Percentiles rank a stretch among this genome's conserved stretches.
These are phyloP conservation scores for Taphrina communis DNA, from an alignment of 1,139 yeast species.

Conservation along the genomic window DNA sequence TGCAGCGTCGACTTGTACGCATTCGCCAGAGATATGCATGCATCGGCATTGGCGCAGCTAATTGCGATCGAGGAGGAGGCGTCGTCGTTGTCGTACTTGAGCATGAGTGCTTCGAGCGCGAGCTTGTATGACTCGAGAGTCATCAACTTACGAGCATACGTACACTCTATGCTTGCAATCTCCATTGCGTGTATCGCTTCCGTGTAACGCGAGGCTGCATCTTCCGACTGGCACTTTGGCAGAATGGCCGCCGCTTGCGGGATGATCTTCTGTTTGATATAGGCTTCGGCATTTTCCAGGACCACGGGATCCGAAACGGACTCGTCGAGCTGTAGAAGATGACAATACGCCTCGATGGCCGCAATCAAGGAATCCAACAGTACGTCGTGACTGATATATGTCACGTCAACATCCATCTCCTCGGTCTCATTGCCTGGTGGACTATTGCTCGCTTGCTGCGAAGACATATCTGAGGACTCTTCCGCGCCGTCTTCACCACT, in stretches of 20 bases:
- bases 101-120: slow-evolving; percentile 8
- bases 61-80: background rate
- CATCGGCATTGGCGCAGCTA: slow-evolving; percentile 20
- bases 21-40: slow-evolving; percentile 27
- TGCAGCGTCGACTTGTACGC: background rate
- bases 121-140: slow-evolving; percentile 7
- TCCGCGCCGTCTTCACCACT: background rate
- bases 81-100: background rate
- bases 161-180: slow-evolving; percentile 4
- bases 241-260: slow-evolving; percentile 1
- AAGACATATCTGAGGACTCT: background rate
- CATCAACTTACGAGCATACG: background rate
- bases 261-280: background rate
- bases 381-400: slow-evolving; percentile 28
- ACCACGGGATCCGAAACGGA: background rate
- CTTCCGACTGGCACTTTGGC: slow-evolving; percentile 21
- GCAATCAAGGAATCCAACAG: slow-evolving; percentile 28
- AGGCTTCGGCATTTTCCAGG: background rate
- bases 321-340: slow-evolving; percentile 6
- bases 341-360: slow-evolving; percentile 12
- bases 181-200: slow-evolving; percentile 13
- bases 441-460: background rate
- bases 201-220: slow-evolving; percentile 4
- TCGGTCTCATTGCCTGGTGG: background rate
- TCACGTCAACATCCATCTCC: slow-evolving; percentile 19